Conservation (phyloP, 345 rosid genomes). For the Sapria himalayana region DNA sequence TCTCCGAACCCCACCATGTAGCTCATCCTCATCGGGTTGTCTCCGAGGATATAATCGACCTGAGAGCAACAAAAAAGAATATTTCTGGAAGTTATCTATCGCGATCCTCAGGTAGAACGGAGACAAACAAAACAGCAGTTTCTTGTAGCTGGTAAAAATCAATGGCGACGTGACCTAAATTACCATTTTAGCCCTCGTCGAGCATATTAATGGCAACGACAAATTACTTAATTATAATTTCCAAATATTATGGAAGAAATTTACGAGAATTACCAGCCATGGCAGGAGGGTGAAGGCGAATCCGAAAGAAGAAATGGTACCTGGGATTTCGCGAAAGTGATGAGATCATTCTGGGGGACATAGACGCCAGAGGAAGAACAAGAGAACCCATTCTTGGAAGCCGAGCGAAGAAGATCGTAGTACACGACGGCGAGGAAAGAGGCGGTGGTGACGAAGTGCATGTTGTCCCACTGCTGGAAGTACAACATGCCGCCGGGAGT, state of each 20-base stretch:
- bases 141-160: no score
- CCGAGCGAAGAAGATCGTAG: slow-evolving; percentile 70
- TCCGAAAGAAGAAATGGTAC: slow-evolving; percentile 10
- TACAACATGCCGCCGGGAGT: slow-evolving; percentile 86
- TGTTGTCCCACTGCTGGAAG: slow-evolving; percentile 86
- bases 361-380: slow-evolving; percentile 46
- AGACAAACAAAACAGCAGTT: no score
- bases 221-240: no score
- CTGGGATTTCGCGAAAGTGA: slow-evolving; percentile 77
- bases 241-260: no score
- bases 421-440: slow-evolving; percentile 60
- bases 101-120: no score
- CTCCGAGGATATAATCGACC: slow-evolving; percentile 93
- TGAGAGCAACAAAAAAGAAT: slow-evolving; percentile 6
- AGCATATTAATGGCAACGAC: no score
- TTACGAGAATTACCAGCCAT: no score
- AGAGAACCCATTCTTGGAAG: slow-evolving; percentile 25
- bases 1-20: slow-evolving; percentile 96
- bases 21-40: slow-evolving; percentile 89
- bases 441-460: slow-evolving; percentile 88
- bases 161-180: no score
- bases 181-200: no score
- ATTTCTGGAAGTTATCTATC: neutral
- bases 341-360: slow-evolving; percentile 46
- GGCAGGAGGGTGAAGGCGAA: neutral